Percentiles rank a stretch among this genome's conserved stretches.
These are phyloP conservation scores for Aureobasidium sp. DNA, from an alignment of 2,329 filamentous ascomycete species.

Conservation along the genomic window DNA sequence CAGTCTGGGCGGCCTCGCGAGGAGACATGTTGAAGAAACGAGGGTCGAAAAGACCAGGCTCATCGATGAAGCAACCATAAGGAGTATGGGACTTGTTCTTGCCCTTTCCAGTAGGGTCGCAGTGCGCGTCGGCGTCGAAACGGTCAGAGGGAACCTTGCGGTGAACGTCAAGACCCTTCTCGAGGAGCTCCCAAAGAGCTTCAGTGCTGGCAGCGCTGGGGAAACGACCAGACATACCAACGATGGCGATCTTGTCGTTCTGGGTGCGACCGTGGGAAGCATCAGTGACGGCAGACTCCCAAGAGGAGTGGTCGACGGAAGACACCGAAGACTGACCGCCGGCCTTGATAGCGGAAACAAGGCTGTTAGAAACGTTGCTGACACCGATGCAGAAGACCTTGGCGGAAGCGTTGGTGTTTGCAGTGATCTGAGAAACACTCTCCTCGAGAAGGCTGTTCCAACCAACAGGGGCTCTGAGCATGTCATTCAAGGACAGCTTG, in stretches of 20 bases:
- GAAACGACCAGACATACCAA: slow-evolving; percentile 74
- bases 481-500: slow-evolving; percentile 38
- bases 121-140: slow-evolving; percentile 66
- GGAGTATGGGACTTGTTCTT: slow-evolving; percentile 72
- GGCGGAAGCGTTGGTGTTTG: slow-evolving; percentile 34
- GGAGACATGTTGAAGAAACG: slow-evolving; percentile 84
- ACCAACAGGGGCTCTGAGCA: slow-evolving; percentile 41
- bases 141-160: slow-evolving; percentile 60
- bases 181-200: slow-evolving; percentile 67
- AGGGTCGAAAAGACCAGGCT: slow-evolving; percentile 73
- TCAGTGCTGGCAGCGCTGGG: slow-evolving; percentile 65
- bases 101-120: slow-evolving; percentile 62
- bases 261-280: slow-evolving; percentile 39
- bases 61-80: slow-evolving; percentile 68
- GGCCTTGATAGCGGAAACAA: slow-evolving; percentile 48
- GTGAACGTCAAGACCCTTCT: slow-evolving; percentile 69
- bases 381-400: slow-evolving; percentile 45
- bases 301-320: slow-evolving; percentile 40
- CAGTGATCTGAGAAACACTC: slow-evolving; percentile 40
- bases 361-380: slow-evolving; percentile 48
- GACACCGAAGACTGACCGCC: slow-evolving; percentile 40
- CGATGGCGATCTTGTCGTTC: slow-evolving; percentile 71
- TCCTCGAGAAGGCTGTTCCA: slow-evolving; percentile 46
- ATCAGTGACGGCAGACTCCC: slow-evolving; percentile 30
- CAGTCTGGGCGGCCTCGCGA: slow-evolving; percentile 70